Base-by-base conservation (phyloP, 495 filamentous ascomycete genomes). In the Trichoderma parareesei region DNA sequence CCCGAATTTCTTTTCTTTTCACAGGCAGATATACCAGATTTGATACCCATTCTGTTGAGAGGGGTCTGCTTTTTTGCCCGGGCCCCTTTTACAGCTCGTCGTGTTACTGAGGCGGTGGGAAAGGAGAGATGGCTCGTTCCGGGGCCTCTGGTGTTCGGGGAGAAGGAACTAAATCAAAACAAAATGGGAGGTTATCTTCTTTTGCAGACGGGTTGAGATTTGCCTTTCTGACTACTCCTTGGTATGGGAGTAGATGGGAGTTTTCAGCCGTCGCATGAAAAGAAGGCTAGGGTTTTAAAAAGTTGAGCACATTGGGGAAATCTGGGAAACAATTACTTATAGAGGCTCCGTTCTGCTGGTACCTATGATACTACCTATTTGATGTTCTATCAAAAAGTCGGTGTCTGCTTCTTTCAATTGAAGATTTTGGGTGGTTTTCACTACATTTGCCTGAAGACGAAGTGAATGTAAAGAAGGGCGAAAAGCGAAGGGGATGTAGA, bases 1-100 rank as follows among this genome's bases (percentile, higher is more conserved):
- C 27, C 53, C 53, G 9, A 57, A 27, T 35, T 9, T 46, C 43
- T 46, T 11, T 5, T 46, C 6, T 49, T 57, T 57, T 14, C 37
- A 37, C 53, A 57, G 53, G 53, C 53, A 57, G 27, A 57, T 57
- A 57, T 57, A 57, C 53, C 53, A 57, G 53, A 57, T 57, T 57
- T 57, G 53, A 57, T 57, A 57, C 53, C 53, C 53, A 57, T 27
- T 57, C 53, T 57, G 53, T 37, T 27, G 53, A 57, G 27, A 57
- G 53, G 18, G 33, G 53, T 35, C 53, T 57, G n/a, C n/a, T 2
- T n/a, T 2, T n/a, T 49, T 27, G 27, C 27, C 18, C 18, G 20
- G 27, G 7, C 33, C 37, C 37, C 53, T 57, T 57, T 57, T 14
- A 1, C 53, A 57, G 53, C 53, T 57, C 27, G 11, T 57, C 27